Conservation (phyloP, 2,329 filamentous ascomycete genomes). For the Bipolaris zeicola region DNA sequence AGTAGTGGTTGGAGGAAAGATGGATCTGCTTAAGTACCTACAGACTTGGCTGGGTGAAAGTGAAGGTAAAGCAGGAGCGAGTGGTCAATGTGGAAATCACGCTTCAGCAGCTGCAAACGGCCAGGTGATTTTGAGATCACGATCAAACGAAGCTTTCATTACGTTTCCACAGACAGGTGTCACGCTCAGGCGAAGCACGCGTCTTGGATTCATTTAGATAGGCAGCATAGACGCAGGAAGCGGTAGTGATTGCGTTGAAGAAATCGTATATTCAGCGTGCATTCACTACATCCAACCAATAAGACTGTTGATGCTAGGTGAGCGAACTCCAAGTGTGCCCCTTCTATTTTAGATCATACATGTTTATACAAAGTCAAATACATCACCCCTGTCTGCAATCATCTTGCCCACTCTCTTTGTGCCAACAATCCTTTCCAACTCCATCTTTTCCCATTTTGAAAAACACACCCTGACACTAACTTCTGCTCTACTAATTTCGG, state of each 20-base stretch:
- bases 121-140: not conserved
- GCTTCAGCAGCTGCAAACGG: not conserved
- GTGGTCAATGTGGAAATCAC: not conserved
- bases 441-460: slow-evolving; percentile 86
- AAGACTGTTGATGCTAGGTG: not conserved
- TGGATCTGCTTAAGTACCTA: no score
- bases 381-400: slow-evolving; percentile 81
- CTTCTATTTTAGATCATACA: not conserved
- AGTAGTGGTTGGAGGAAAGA: not conserved
- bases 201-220: no score
- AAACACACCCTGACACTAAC: slow-evolving; percentile 67
- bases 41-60: not conserved
- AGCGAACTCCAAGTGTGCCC: not conserved
- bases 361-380: slow-evolving; percentile 84
- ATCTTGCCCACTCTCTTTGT: slow-evolving; percentile 80
- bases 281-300: not conserved
- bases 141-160: no score
- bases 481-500: slow-evolving; percentile 59
- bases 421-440: slow-evolving; percentile 86
- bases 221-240: not conserved
- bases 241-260: no score
- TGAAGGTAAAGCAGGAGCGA: slow-evolving; percentile 1
- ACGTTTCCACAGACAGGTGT: not conserved
- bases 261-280: no score
- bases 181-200: no score